Evolutionary conservation across 306 rosid species (phyloP).

Genomic region (Styphnolobium japonicum): DNA sequence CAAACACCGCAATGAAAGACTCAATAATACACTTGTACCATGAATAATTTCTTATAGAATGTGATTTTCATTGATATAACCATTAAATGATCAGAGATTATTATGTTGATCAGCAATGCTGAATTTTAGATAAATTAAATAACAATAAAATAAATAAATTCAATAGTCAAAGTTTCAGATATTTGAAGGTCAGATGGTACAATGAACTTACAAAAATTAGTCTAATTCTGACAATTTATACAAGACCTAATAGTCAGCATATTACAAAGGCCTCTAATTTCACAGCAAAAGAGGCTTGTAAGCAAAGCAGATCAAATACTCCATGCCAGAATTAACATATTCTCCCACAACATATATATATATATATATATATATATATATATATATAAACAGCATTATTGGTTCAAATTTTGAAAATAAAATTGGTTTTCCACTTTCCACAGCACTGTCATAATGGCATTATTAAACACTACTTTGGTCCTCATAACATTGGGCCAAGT

Average conservation of each 20-base stretch:
- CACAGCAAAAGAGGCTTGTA: neutral
- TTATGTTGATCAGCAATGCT: neutral
- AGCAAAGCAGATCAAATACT: neutral
- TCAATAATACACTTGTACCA: neutral
- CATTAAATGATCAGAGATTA: neutral
- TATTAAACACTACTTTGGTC: neutral
- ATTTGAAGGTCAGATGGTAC: neutral
- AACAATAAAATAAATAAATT: neutral
- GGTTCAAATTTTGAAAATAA: neutral
- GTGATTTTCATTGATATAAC: neutral
- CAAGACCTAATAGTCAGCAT: neutral
- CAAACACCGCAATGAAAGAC: neutral
- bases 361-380: no score
- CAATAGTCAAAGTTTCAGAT: neutral
- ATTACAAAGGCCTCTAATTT: neutral
- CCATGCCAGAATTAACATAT: neutral
- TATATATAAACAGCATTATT: neutral
- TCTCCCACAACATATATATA: no score
- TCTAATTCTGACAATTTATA: neutral
- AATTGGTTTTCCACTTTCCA: neutral
- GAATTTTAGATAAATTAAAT: neutral
- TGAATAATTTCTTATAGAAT: neutral
- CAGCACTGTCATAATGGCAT: neutral
- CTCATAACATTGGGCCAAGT: neutral
- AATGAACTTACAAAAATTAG: neutral